Base-by-base conservation (phyloP, 1,284 basidiomycete genomes). In the Sanghuangporus weigelae region DNA sequence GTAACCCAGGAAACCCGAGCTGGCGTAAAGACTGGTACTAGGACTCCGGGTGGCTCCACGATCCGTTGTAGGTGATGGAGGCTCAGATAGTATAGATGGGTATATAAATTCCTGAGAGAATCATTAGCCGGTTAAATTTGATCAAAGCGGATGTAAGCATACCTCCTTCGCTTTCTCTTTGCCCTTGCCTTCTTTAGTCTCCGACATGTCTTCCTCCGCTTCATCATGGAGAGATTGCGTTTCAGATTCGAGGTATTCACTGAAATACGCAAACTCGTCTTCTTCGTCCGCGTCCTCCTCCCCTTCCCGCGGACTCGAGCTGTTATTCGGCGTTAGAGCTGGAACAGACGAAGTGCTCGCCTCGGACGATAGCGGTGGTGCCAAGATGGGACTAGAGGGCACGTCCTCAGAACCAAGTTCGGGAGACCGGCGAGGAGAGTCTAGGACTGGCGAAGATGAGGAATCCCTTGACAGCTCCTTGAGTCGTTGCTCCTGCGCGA, bases 311-410 rank as follows among this genome's bases (percentile, higher is more conserved):
- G 88, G 87, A 67, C 88, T 90, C 5, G 87, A 90, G 0, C 81
- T 85, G 49, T 77, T 73, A 70, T 84, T 84, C 0, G 86, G 84
- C 11, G 82, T 84, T 26, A 90, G 78, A 42, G 80, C 84, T 16
- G 89, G 88, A 44, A 86, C 67, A 40, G n/a, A 66, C 66, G 31
- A 68, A 66, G 55, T 66, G 63, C 66, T 58, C n/a, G 71, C 66
- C 26, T 70, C 67, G 10, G 72, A 67, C 14, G 71, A 64, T 26
- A 73, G 62, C 26, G 71, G 63, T 57, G 70, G 64, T 50, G 72
- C 68, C 19, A 48, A 42, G 23, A 58, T 31, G 12, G 64, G 60
- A 35, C 60, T 62, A 1, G 39, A 46, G n/a, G 23, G 48, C 23
- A 53, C 59, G 21, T 54, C 56, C 16, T 62, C 60, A 11, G 42